Base-by-base conservation (phyloP, 805 yeast species). In the Candida nitratophila region DNA sequence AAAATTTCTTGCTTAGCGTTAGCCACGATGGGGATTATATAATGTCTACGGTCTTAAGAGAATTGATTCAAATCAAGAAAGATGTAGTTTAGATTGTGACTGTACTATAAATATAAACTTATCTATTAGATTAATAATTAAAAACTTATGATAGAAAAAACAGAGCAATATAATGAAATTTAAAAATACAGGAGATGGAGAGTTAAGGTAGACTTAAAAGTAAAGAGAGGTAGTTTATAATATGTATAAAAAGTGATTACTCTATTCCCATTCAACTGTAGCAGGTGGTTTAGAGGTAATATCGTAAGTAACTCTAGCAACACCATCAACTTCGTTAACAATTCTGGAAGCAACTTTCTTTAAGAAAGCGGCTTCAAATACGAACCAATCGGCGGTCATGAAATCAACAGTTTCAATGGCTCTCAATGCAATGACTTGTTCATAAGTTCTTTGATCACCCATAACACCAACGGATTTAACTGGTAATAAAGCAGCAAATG, bases 371-470 rank as follows among this genome's bases (percentile, higher is more conserved):
- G 91, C 91, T 57, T 90, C 97, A 63, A 93, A 93, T 52, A 84
- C 86, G 66, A 70, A 93, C 99, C 99, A 93, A 70, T 93, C 99
- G 50, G 99, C 99, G 59, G 99, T 93, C 99, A 93, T 93, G 78
- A 93, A 93, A 72, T 93, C 99, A 49, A 81, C 78, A 44, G 99
- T 93, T 73, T 90, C 97, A 58, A 93, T 88, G 55, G 99, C 99
- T 71, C 99, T 85, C 64, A 93, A 79, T 40, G 99, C 99, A 73
- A 93, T 93, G 50, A 93, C 99, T 73, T 93, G 99, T 68, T 93
- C 99, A 65, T 93, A 93, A 48, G 97, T 88, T 74, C 99, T 85
- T 76, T 93, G 96, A 70, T 93, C 99, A 63, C 99, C 99, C 96
- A 88, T 87, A 53, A 93, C 99, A 73, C 99, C 99, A 45, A 93